A percentile compares a stretch with the other conserved stretches of the same genome.
phyloP scores from a whole-genome alignment of 176 grass and related monocot species.

The Musa schizocarpa region DNA sequence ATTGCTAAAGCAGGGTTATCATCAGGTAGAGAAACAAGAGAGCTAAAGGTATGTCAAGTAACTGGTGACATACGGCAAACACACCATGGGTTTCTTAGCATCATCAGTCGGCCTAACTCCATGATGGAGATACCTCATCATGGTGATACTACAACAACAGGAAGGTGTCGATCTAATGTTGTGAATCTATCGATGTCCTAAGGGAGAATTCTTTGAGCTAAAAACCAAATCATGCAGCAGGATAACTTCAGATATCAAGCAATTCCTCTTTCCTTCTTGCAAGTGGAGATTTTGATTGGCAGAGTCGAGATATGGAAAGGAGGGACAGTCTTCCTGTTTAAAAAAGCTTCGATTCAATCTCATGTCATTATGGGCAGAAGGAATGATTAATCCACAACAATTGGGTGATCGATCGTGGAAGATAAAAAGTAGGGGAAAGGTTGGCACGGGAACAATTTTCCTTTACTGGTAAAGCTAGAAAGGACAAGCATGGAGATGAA shows the following conservation, averaged over 20 bases:
- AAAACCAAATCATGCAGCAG: background rate
- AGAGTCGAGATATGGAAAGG: constrained; percentile 2
- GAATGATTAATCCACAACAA: background rate
- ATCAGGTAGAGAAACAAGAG: too few relatives aligned
- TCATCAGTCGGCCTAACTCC: constrained; percentile 9
- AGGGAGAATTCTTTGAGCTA: background rate
- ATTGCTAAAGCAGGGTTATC: too few relatives aligned
- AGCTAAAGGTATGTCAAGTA: too few relatives aligned
- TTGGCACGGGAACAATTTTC: background rate
- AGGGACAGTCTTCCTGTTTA: background rate
- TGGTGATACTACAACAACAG: background rate
- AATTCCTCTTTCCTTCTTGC: background rate
- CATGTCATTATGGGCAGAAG: background rate
- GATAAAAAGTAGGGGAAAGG: background rate
- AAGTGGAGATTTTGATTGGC: background rate
- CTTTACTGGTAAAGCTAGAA: background rate
- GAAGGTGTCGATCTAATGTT: background rate
- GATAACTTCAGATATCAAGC: background rate
- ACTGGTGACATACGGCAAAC: background rate
- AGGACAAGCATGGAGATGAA: background rate
- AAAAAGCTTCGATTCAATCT: background rate
- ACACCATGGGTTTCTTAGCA: constrained; percentile 4
- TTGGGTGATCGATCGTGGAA: background rate
- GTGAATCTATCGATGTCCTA: background rate
- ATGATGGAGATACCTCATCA: background rate